Base-by-base conservation (phyloP, 2,329 filamentous ascomycete genomes). In the Aspergillus thermomutatus region DNA sequence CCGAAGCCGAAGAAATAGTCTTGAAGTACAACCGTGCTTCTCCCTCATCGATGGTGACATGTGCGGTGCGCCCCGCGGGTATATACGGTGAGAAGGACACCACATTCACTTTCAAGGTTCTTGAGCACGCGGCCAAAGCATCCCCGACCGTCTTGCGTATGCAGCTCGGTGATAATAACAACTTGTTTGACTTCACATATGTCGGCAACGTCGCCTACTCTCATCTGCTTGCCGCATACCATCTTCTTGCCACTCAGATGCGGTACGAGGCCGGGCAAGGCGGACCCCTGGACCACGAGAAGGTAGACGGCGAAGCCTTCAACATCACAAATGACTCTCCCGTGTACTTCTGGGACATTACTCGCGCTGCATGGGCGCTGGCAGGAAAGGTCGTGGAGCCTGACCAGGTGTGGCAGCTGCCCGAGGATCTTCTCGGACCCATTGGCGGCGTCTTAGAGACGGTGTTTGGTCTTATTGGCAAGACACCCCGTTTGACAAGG, bases 21-120 rank as follows among this genome's bases (percentile, higher is more conserved):
- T 80, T 97, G 54, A 80, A 84, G 52, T 89, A 89, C 68, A 94
- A 91, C 80, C 85, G 87, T 59, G 64, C 78, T 51, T 80, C 66
- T 64, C 82, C 69, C 54, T 77, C 80, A 52, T 77, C 78, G 46
- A 85, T 96, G 73, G 80, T 90, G 9, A 96, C 92, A n/a, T 84
- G 84, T 68, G 82, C 92, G 28, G 83, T 97, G 62, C 90, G 94
- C 17, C 91, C 92, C 6, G 89, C 91, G 11, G 91, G 91, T 63
- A 95, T 97, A 73, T 91, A 96, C 69, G 93, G 93, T 67, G 91
- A 94, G 70, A 90, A 90, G 66, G 94, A 99, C 77, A 84, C 85
- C 53, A 88, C 92, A 70, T 76, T 87, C 14, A 85, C 93, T 34
- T 84, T 87, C 61, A 85, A 88, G 64, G 83, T 97, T 60, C 80